Evolutionary conservation across 768 basidiomycete genomes (phyloP).

Genomic region (Xerocomus brunneocitrinus): DNA sequence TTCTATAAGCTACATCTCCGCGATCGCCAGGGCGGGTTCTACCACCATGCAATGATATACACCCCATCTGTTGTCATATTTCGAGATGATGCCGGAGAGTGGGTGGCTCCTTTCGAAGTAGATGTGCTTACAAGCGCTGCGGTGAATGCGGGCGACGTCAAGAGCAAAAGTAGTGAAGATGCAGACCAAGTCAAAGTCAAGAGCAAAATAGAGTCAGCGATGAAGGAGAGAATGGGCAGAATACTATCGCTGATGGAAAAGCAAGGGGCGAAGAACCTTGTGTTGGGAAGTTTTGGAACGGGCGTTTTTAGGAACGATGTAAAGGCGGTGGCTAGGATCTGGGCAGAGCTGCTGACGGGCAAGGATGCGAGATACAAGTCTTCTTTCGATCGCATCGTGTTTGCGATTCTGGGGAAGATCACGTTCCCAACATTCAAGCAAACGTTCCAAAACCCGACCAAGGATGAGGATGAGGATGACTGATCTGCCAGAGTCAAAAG

Average conservation of each 20-base stretch:
- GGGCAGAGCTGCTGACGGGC: conserved; percentile 54
- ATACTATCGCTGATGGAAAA: conserved; percentile 62
- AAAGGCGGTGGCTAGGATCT: conserved; percentile 52
- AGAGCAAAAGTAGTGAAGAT: conserved; percentile 20
- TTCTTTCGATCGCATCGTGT: conserved; percentile 60
- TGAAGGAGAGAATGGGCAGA: conserved; percentile 70
- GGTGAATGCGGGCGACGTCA: conserved; percentile 61
- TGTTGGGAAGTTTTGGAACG: conserved; percentile 75
- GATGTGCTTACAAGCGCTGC: conserved; percentile 72
- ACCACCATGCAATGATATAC: conserved; percentile 77
- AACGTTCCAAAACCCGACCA: conserved; percentile 26
- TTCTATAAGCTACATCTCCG: conserved; percentile 61
- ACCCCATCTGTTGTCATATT: conserved; percentile 61
- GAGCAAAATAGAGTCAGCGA: conserved; percentile 44
- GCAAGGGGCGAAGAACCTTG: conserved; percentile 52
- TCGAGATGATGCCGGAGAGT: conserved; percentile 57
- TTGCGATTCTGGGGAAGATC: conserved; percentile 55
- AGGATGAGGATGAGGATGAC: not conserved
- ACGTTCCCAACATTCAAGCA: conserved; percentile 43
- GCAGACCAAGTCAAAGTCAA: conserved; percentile 19
- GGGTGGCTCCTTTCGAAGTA: conserved; percentile 51
- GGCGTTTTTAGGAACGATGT: conserved; percentile 72
- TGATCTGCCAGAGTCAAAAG: not conserved
- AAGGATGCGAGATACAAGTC: conserved; percentile 49
- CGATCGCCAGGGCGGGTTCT: conserved; percentile 50